These are phyloP conservation scores for Onygena corvina DNA, from an alignment of 2,329 filamentous ascomycete species.

Conservation along the genomic window DNA sequence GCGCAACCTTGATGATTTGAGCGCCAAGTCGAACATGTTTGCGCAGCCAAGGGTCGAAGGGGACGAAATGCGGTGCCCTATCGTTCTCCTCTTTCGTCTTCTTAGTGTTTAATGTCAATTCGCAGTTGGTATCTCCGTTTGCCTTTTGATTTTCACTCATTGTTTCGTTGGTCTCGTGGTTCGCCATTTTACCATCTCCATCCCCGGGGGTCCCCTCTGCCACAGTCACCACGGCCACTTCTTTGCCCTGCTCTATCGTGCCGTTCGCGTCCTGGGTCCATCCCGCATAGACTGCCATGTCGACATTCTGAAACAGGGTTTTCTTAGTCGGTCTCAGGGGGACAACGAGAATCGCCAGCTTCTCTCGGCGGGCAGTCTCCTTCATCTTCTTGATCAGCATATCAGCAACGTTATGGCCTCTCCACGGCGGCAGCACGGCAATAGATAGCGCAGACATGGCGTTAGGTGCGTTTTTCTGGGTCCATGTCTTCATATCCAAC, in stretches of 20 bases:
- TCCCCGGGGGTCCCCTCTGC: background rate
- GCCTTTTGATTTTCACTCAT: too few species aligned
- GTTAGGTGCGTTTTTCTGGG: background rate
- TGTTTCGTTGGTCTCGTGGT: too few species aligned
- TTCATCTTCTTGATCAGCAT: slow-evolving; percentile 1
- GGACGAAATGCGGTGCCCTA: background rate
- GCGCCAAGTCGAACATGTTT: background rate
- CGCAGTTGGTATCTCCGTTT: too few species aligned
- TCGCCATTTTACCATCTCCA: too few species aligned
- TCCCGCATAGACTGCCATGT: background rate
- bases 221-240: background rate
- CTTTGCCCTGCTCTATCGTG: background rate
- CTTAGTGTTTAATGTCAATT: too few species aligned
- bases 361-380: background rate
- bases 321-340: background rate
- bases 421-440: background rate
- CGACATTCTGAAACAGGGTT: background rate
- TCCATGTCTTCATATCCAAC: background rate
- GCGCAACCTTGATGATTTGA: background rate
- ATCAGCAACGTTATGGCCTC: background rate
- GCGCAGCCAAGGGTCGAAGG: slow-evolving; percentile 5
- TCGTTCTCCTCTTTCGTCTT: background rate
- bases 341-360: background rate
- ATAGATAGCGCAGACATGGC: background rate
- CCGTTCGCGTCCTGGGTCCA: background rate